Evolutionary conservation across 2,329 filamentous ascomycete species (phyloP), one percentile per base, ranked within the genome.

Genomic region (Talaromyces funiculosus): DNA sequence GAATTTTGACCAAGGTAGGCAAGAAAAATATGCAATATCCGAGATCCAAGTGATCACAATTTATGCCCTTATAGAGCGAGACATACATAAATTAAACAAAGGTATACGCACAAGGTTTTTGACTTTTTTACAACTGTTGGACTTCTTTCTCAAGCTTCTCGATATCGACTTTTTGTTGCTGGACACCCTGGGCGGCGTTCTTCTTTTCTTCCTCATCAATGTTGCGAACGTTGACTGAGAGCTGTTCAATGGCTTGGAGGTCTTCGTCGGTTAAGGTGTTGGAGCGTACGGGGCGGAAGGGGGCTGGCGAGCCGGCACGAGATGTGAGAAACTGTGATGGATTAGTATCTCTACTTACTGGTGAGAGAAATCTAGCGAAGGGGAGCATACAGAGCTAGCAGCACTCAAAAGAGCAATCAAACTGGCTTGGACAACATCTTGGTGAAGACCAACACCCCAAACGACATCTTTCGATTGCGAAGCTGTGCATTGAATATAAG

Each of bases 371-470:
- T n/a, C n/a, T n/a, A n/a, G 31, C 8, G 12, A 12, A 33, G 9
- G 33, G 22, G 8, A 10, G n/a, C 89, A 84, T 80, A 95, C 91
- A 70, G 89, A 93, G 73, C 86, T 90, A 58, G 92, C 92, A 54
- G 92, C 92, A 67, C 88, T 89, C 72, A 96, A 80, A 67, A 96
- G 80, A 61, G 92, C 92, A 72, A 92, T 89, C 70, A 97, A 83
- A 74, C 88, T 92, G 68, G 90, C 92, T 75, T 95, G 90, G 20
- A 95, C 90, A 63, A 95, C 90, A 79, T 96, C 93, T 73, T 93
- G 88, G 73, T 97, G 90, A 67, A 97, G 90, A 35, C 90, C 92
- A 6, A 96, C 89, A 67, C 92, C 92, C 91, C 92, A 96, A 2
- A 96, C 88, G 69, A 85, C 88, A 2, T 64, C 61, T 58, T 83